Evolutionary conservation across 2,329 filamentous ascomycete species (phyloP).

Genomic region (Phyllosticta paracitricarpa): DNA sequence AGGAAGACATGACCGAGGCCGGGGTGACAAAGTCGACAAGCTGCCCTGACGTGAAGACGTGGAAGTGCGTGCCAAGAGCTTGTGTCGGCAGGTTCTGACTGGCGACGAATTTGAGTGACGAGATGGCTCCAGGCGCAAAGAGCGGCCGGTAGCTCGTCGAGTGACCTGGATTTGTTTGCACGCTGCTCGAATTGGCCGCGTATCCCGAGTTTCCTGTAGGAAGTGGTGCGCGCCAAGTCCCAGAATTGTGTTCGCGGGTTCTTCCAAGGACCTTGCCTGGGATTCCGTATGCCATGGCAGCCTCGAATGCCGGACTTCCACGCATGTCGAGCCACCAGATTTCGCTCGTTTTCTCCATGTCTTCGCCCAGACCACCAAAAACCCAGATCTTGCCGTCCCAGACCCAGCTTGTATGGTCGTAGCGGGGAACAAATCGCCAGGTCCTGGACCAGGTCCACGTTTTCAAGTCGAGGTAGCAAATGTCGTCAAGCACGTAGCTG

Average conservation of each 20-base stretch:
- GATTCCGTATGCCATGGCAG: constrained; percentile 48
- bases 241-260: constrained; percentile 27
- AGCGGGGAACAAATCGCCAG: constrained; percentile 90
- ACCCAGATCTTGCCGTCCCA: constrained; percentile 93
- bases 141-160: constrained; percentile 39
- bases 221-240: constrained; percentile 15
- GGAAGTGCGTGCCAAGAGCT: constrained; percentile 86
- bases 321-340: constrained; percentile 97
- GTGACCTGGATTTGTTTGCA: constrained; percentile 43
- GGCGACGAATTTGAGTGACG: constrained; percentile 79
- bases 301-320: constrained; percentile 75
- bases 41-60: constrained; percentile 86
- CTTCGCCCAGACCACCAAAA: constrained; percentile 85
- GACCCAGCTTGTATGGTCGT: constrained; percentile 91
- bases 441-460: constrained; percentile 95
- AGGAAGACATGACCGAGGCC: constrained; percentile 72
- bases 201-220: constrained; percentile 44
- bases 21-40: constrained; percentile 92
- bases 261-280: constrained; percentile 1
- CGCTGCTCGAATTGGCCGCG: constrained; percentile 59
- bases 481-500: constrained; percentile 86
- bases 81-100: constrained; percentile 80
- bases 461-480: constrained; percentile 92
- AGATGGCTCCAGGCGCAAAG: constrained; percentile 74
- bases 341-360: constrained; percentile 95